Evolutionary conservation across 805 yeast species (phyloP).

Genomic region (Metschnikowia henanensis): DNA sequence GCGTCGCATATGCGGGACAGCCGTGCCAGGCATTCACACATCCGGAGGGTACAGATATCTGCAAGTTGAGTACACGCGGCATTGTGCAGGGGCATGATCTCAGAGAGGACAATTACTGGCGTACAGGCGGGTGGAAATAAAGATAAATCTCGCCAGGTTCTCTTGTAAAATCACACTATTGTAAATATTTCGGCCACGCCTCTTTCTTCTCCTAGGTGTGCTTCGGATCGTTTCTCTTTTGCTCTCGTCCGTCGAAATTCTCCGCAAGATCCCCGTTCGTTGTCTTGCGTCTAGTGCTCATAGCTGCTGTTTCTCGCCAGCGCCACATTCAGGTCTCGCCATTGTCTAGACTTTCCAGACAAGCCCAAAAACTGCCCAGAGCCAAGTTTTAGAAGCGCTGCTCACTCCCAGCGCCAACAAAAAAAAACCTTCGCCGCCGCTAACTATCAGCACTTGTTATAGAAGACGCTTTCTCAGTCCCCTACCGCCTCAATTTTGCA

Average conservation of each 20-base stretch:
- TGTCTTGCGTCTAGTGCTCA: constrained; percentile 1
- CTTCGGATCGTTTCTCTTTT: too few species aligned
- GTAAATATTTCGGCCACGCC: background rate
- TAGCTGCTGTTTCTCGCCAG: constrained; percentile 12
- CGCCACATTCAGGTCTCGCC: constrained; percentile 13
- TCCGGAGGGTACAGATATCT: background rate
- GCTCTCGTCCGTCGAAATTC: too few species aligned
- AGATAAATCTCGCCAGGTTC: constrained; percentile 6
- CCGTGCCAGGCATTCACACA: constrained; percentile 1
- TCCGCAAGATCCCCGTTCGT: background rate
- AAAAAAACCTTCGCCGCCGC: background rate
- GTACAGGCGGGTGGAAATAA: constrained; percentile 3
- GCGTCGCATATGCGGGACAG: constrained; percentile 8
- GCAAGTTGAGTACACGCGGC: constrained; percentile 6
- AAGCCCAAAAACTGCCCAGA: constrained; percentile 4
- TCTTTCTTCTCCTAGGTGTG: background rate
- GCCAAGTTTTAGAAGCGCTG: background rate
- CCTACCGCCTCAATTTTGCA: background rate
- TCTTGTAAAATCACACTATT: background rate
- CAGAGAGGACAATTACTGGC: background rate
- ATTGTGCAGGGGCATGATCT: constrained; percentile 14
- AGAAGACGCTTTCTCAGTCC: background rate
- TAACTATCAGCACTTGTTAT: background rate
- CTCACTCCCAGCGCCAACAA: background rate
- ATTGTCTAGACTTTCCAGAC: constrained; percentile 14